Base-by-base conservation (phyloP, 2,329 filamentous ascomycete genomes). In the Fusarium musae region DNA sequence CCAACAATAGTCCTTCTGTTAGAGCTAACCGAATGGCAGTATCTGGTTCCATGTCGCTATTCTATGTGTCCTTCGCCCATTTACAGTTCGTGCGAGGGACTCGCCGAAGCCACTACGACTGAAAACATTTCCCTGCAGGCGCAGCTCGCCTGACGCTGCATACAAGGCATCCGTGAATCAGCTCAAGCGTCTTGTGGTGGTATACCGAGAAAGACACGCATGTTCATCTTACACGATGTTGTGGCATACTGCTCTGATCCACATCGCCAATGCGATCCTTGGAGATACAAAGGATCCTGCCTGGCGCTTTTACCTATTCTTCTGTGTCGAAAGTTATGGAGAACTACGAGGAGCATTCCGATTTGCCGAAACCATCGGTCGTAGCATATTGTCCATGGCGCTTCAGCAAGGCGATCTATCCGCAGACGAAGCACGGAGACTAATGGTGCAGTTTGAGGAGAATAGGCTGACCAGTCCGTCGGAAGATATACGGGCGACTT, bases 211-310 rank as follows among this genome's bases (percentile, higher is more conserved):
- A 23, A 75, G 77, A 6, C 79, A 83, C 47, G 58, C 70, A 12
- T 79, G 78, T 12, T 82, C 83, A 5, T 74, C 77, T 2, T 83
- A 80, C 59, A 81, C 81, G 3, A 79, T 84, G 12, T 74, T 84
- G 5, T 85, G 83, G 82, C 82, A 84, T 54, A 83, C 78, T 6
- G 82, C 80, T 4, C 71, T 85, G 26, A 79, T 82, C 5, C 84
- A 84, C 40, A 75, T 84, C 1, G 75, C 80, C 9, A 85, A 84
- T 39, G 82, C 80, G 8, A 78, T 84, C 17, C 69, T 84, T 1
- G 73, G 76, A 21, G 72, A 78, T 16, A 77, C 72, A 2, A 62
- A 75, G 6, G 77, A 83, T 16, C 70, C 78, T 0, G 67, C 81
- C 15, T 81, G 79, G 78, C 78, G 77, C 17, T 77, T 80, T 6